phyloP scores from a whole-genome alignment of 2,329 filamentous ascomycete species.

The Colletotrichum sidae region DNA sequence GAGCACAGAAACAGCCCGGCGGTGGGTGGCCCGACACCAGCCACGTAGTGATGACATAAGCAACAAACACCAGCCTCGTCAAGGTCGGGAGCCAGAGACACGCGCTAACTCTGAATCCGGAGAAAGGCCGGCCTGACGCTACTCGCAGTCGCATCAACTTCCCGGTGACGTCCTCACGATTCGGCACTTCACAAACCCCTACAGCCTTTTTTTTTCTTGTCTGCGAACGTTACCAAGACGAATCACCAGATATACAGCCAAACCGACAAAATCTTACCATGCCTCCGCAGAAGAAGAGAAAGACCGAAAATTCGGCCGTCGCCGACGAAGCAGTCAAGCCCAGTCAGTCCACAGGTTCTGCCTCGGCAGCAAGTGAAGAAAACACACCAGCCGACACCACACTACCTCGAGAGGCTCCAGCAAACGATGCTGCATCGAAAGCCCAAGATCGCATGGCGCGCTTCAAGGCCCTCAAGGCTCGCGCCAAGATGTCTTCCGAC shows the following conservation, averaged over 20 bases:
- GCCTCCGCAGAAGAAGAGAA: constrained; percentile 60
- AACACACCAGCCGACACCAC: constrained; percentile 38
- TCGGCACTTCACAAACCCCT: neutral
- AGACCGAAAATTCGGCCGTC: constrained; percentile 47
- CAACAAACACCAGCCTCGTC: constrained; percentile 12
- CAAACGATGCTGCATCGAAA: constrained; percentile 52
- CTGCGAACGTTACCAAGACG: neutral
- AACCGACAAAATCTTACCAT: constrained; percentile 42
- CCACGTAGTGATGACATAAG: neutral
- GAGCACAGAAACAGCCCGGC: constrained; percentile 5
- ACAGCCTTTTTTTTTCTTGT: neutral
- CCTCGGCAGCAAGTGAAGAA: constrained; percentile 44
- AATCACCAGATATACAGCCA: neutral
- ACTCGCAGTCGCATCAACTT: neutral
- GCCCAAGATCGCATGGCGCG: constrained; percentile 78
- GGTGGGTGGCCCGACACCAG: constrained; percentile 21
- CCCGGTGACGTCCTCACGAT: constrained; percentile 17
- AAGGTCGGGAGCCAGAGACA: neutral
- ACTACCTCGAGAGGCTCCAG: constrained; percentile 31
- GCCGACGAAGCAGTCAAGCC: constrained; percentile 36
- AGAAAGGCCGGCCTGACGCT: constrained; percentile 19
- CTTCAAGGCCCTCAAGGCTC: constrained; percentile 88
- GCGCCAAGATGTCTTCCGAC: constrained; percentile 77
- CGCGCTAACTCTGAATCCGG: constrained; percentile 1
- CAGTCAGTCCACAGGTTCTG: constrained; percentile 17